Conservation (phyloP, 2,329 filamentous ascomycete genomes). For the Diatrype stigma region DNA sequence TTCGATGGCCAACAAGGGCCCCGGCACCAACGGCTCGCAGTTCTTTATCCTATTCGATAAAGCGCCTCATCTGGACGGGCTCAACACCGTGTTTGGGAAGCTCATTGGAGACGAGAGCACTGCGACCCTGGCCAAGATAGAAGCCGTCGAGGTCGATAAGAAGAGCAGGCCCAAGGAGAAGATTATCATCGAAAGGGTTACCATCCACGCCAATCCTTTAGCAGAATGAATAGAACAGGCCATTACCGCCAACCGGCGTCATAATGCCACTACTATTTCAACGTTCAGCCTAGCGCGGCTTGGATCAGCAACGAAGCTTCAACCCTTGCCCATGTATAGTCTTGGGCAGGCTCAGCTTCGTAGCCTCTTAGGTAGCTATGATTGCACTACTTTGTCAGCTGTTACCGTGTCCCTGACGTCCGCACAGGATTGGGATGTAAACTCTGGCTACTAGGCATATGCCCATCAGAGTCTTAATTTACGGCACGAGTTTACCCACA, state of each 20-base stretch:
- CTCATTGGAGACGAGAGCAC: slow-evolving; percentile 62
- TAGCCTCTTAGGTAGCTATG: background rate
- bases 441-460: too few relatives aligned
- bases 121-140: slow-evolving; percentile 65
- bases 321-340: background rate
- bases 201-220: slow-evolving; percentile 75
- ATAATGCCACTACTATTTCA: background rate
- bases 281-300: background rate
- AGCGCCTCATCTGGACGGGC: slow-evolving; percentile 74
- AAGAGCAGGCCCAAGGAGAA: slow-evolving; percentile 69
- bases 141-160: slow-evolving; percentile 69
- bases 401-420: too few relatives aligned
- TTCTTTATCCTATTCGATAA: slow-evolving; percentile 79
- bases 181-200: slow-evolving; percentile 63
- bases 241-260: background rate
- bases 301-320: background rate
- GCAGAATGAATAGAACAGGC: slow-evolving; percentile 44
- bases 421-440: too few relatives aligned
- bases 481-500: too few relatives aligned
- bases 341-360: background rate
- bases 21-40: slow-evolving; percentile 70
- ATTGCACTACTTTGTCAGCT: background rate
- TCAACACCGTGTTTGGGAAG: slow-evolving; percentile 81
- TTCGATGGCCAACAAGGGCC: slow-evolving; percentile 76
- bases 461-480: too few relatives aligned